These are phyloP conservation scores for Aspergillus heteromorphus DNA, from an alignment of 495 filamentous ascomycete species.

Conservation along the genomic window DNA sequence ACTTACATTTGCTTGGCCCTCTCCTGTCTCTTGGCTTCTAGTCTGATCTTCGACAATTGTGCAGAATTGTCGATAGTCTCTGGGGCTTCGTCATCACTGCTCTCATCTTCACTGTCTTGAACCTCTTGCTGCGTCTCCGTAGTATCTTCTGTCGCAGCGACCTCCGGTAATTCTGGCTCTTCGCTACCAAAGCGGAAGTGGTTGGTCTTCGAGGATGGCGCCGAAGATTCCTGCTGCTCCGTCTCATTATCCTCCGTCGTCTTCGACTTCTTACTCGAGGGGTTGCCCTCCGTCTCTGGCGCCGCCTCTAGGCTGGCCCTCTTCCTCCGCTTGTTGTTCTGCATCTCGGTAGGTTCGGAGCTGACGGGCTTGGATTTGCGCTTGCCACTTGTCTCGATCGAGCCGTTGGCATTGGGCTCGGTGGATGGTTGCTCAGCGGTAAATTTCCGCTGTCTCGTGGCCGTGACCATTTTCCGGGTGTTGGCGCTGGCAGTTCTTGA, in stretches of 20 bases:
- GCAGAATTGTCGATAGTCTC: constrained; percentile 46
- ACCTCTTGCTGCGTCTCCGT: constrained; percentile 21
- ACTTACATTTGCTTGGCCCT: constrained; percentile 33
- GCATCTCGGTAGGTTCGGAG: constrained; percentile 18
- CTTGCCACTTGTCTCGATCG: constrained; percentile 24
- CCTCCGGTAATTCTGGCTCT: constrained; percentile 31
- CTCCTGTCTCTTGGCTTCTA: constrained; percentile 39
- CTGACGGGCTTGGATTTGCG: constrained; percentile 26
- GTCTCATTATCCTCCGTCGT: constrained; percentile 9
- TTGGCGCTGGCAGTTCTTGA: constrained; percentile 6
- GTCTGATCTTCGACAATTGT: constrained; percentile 34
- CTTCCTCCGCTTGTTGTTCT: constrained; percentile 36
- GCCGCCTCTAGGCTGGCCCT: constrained; percentile 22
- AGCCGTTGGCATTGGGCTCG: constrained; percentile 16
- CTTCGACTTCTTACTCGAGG: constrained; percentile 1
- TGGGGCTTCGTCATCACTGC: constrained; percentile 47
- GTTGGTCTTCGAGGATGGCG: constrained; percentile 23
- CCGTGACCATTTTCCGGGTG: constrained; percentile 33
- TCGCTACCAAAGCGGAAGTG: constrained; percentile 43
- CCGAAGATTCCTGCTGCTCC: constrained; percentile 10
- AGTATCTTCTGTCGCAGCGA: constrained; percentile 18
- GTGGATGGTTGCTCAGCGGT: constrained; percentile 9
- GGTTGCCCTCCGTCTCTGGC: constrained; percentile 12
- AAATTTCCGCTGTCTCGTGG: constrained; percentile 27
- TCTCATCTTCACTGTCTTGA: constrained; percentile 27